Evolutionary conservation across 2,329 filamentous ascomycete species (phyloP), one percentile per base, ranked within the genome.

Genomic region (Ophiosphaerella korrae): DNA sequence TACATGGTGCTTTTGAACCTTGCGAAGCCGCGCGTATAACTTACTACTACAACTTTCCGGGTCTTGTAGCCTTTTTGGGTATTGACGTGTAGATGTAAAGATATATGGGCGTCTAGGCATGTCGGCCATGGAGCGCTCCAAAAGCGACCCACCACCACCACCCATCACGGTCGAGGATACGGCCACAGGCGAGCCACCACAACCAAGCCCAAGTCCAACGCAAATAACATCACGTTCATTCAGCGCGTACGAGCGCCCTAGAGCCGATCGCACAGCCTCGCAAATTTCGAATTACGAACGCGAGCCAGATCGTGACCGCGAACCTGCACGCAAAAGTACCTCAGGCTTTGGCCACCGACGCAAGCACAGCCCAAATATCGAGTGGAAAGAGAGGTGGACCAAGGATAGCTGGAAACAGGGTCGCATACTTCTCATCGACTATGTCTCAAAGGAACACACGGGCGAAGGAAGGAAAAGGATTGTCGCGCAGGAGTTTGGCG

Each of bases 371-470:
- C 71, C 71, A 3, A 70, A 69, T 21, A 49, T 74, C 23, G 68
- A 72, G 52, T 75, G 73, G 73, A 67, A 67, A 34, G 60, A 68
- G 33, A 61, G 65, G 40, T 74, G 71, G 70, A 71, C 63, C n/a
- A 63, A 67, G 26, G 58, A 72, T 21, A 71, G 63, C 45, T 75
- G 70, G 69, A 62, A 62, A 23, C 58, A 73, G 18, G 78, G 79
- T 11, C 75, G 80, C 32, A 78, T 82, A 5, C 65, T 83, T 52
- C 72, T 83, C 48, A 77, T 82, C 36, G 80, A 83, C 62, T 82
- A 80, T 61, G 69, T 80, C 29, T 63, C 60, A 7, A 67, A 58
- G 54, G 74, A 76, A 21, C 69, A 75, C 44, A 69, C 63, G n/a
- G 65, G 65, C 14, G 62, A 67, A 32, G 73, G 71, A 33, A 70